Base-by-base conservation (phyloP, 768 basidiomycete species). In the Floccularia luteovirens region DNA sequence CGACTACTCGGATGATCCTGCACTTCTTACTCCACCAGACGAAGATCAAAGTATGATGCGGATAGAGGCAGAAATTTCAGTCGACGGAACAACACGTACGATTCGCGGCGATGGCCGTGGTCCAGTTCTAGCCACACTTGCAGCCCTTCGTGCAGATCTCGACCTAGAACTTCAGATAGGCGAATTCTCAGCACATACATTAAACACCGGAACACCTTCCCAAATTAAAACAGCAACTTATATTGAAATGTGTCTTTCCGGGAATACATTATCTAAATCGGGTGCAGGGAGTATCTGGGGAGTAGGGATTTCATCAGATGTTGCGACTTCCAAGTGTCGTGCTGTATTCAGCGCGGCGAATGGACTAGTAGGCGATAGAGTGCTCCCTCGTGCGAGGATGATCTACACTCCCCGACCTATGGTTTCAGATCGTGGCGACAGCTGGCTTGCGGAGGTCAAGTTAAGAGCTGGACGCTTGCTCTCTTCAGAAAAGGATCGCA, bases 31-130 rank as follows among this genome's bases (percentile, higher is more conserved):
- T 3, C 43, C 50, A 17, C 21, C 41, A n/a, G 33, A 43, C 16
- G 41, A 52, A 10, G 32, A 46, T 20, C 36, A 44, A 8, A 48
- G 41, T 32, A 38, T 50, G 14, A n/a, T 61, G 16, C 66, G 72
- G 40, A 79, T 90, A 51, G 77, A 78, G 39, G 89, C 82, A 34
- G 78, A 78, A 27, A 48, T 91, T 36, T 61, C 58, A 8, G 76
- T 88, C 33, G 82, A 88, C 51, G 84, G 84, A 5, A 62, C 66
- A 23, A 62, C 75, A 38, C 72, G 77, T 12, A 70, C 73, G 46
- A 70, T 91, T 53, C 70, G 71, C 39, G 88, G 88, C n/a, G 76
- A 79, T 36, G 88, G 88, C 8, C 82, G 82, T 52, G 85, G 82
- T 17, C 83, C 87, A 4, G 70, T 89, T 17, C 84, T 81, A 20